Percentiles rank a stretch among this genome's conserved stretches.
Evolutionary conservation across 208 protist genomes (phyloP).

Genomic region (Leishmania guyanensis): DNA sequence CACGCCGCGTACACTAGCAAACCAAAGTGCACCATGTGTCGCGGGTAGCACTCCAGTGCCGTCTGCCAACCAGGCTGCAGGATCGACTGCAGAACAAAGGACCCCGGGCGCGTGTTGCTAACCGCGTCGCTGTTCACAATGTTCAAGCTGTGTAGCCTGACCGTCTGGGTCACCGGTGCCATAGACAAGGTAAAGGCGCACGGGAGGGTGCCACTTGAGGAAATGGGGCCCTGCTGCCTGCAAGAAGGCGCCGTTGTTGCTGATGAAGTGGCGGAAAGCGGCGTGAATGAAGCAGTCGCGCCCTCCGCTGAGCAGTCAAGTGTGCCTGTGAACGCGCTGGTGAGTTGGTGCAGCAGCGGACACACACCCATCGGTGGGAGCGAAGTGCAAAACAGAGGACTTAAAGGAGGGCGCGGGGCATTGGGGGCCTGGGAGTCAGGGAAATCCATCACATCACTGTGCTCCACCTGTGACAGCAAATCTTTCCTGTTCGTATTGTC

Average conservation of each 20-base stretch:
- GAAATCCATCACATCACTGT: not conserved
- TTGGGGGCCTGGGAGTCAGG: not conserved
- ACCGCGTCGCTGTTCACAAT: conserved; percentile 48
- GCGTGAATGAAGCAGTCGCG: not conserved
- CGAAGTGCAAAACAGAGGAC: not conserved
- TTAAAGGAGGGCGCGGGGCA: not conserved
- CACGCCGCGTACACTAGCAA: conserved; percentile 56
- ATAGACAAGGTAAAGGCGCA: not conserved
- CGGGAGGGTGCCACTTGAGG: not conserved
- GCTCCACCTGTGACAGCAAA: not conserved
- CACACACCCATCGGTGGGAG: conserved; percentile 2
- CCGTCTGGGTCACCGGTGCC: not conserved
- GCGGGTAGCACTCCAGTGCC: conserved; percentile 73
- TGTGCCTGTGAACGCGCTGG: not conserved
- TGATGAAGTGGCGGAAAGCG: not conserved
- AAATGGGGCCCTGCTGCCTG: not conserved
- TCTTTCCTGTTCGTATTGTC: not conserved
- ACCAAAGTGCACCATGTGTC: conserved; percentile 80
- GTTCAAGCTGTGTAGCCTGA: conserved; percentile 50
- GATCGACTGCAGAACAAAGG: conserved; percentile 74
- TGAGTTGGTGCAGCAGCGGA: conserved; percentile 4
- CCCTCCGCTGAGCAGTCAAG: not conserved
- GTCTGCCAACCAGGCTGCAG: conserved; percentile 41
- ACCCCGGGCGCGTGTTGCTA: conserved; percentile 14
- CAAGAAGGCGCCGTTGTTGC: not conserved